Evolutionary conservation across 2,329 filamentous ascomycete genomes (phyloP).

Genomic region (Sclerotinia trifoliorum): DNA sequence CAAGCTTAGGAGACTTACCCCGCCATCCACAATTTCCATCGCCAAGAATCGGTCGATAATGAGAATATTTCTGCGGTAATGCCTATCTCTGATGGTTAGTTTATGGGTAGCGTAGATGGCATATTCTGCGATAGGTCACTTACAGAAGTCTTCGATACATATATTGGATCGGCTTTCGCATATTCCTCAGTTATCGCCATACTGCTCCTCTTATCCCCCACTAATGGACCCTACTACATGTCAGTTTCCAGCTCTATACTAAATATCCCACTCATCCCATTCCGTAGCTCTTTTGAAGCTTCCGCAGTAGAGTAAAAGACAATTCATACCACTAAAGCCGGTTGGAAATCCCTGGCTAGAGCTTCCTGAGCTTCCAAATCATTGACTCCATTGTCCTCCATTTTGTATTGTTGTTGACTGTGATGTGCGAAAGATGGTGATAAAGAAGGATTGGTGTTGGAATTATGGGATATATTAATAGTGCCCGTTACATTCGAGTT

Average conservation of each 20-base stretch:
- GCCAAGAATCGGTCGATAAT: slow-evolving; percentile 83
- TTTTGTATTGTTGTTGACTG: slow-evolving; percentile 31
- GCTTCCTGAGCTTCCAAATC: slow-evolving; percentile 54
- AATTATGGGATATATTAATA: slow-evolving; percentile 21
- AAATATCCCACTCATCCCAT: slow-evolving; percentile 7
- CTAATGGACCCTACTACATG: slow-evolving; percentile 68
- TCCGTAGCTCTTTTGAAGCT: not conserved
- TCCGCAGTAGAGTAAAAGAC: not conserved
- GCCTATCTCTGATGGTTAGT: slow-evolving; percentile 50
- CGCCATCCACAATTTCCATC: slow-evolving; percentile 98
- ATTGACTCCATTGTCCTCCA: slow-evolving; percentile 26
- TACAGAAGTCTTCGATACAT: slow-evolving; percentile 84
- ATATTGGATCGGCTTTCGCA: slow-evolving; percentile 80
- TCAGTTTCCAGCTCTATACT: slow-evolving; percentile 37
- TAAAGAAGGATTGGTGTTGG: slow-evolving; percentile 23
- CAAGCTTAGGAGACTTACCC: slow-evolving; percentile 61
- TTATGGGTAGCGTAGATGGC: slow-evolving; percentile 15
- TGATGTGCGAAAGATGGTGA: slow-evolving; percentile 22
- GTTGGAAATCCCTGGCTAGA: slow-evolving; percentile 58
- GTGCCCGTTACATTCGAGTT: slow-evolving; percentile 7
- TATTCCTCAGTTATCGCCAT: slow-evolving; percentile 80
- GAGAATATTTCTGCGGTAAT: slow-evolving; percentile 78
- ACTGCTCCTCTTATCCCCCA: slow-evolving; percentile 76
- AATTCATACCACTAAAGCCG: slow-evolving; percentile 53
- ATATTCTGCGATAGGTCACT: slow-evolving; percentile 41